Evolutionary conservation across 148 eudicot species (phyloP).

Genomic region (Hydrangea macrophylla): DNA sequence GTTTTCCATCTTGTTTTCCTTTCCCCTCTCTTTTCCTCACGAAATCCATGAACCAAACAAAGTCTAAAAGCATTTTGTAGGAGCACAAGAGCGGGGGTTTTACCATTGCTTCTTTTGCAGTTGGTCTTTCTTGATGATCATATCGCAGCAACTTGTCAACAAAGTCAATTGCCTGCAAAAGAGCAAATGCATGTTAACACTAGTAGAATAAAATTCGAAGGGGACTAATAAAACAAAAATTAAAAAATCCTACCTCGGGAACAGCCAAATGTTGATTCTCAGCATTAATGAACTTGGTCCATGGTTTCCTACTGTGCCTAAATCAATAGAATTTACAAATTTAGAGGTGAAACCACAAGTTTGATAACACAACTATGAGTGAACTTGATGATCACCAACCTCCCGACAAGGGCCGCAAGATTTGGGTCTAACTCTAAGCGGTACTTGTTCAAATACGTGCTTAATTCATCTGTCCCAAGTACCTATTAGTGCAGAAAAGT

Average conservation of each 20-base stretch:
- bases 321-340: constrained; percentile 3
- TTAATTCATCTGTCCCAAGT: constrained; percentile 81
- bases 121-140: constrained; percentile 93
- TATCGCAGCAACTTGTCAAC: constrained; percentile 85
- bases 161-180: constrained; percentile 78
- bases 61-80: too few species aligned
- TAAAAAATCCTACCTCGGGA: constrained; percentile 54
- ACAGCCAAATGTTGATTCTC: constrained; percentile 91
- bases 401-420: constrained; percentile 80
- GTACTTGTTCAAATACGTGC: constrained; percentile 71
- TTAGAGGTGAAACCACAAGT: constrained; percentile 2
- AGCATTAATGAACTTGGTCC: constrained; percentile 73
- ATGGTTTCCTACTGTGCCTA: constrained; percentile 87
- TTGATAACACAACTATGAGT: neutral
- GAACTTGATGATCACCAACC: constrained; percentile 34
- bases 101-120: constrained; percentile 98
- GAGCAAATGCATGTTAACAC: neutral
- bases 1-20: too few species aligned
- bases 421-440: constrained; percentile 75
- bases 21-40: too few species aligned
- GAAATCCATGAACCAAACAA: too few species aligned
- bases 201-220: neutral
- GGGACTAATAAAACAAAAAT: neutral
- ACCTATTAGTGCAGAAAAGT: constrained; percentile 35
- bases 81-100: neutral